Evolutionary conservation across 2,329 filamentous ascomycete genomes (phyloP).

Genomic region (Endoconidiophora laricicola): DNA sequence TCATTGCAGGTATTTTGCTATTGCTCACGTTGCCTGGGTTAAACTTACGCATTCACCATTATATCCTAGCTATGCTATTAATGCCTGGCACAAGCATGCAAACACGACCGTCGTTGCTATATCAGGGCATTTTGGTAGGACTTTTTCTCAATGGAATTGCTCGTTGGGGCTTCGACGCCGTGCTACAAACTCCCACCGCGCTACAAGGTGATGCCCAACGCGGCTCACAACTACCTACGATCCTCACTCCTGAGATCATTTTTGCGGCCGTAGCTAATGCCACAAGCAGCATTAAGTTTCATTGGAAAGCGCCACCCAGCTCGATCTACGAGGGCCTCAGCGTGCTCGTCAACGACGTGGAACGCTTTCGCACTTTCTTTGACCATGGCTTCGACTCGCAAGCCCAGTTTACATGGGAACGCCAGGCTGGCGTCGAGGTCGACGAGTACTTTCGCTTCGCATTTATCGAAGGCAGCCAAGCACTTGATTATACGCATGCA

Average conservation of each 20-base stretch:
- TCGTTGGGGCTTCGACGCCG: slow-evolving; percentile 79
- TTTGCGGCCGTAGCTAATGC: slow-evolving; percentile 21
- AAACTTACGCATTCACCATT: slow-evolving; percentile 83
- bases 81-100: slow-evolving; percentile 80
- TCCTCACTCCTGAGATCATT: slow-evolving; percentile 29
- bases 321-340: slow-evolving; percentile 56
- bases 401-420: slow-evolving; percentile 41
- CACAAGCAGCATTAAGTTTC: slow-evolving; percentile 38
- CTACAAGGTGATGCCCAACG: slow-evolving; percentile 52
- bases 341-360: slow-evolving; percentile 72
- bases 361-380: slow-evolving; percentile 59
- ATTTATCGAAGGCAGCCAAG: slow-evolving; percentile 48
- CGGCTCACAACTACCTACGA: slow-evolving; percentile 42
- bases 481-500: slow-evolving; percentile 59
- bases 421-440: slow-evolving; percentile 26
- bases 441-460: slow-evolving; percentile 67
- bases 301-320: slow-evolving; percentile 29
- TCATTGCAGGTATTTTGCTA: slow-evolving; percentile 50
- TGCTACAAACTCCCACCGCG: slow-evolving; percentile 65
- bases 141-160: slow-evolving; percentile 90
- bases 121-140: slow-evolving; percentile 77
- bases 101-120: slow-evolving; percentile 67
- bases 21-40: slow-evolving; percentile 59
- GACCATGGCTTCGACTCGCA: slow-evolving; percentile 31
- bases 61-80: slow-evolving; percentile 73